Evolutionary conservation across 192 early-diverging fungal species (phyloP).

Genomic region (Neocallimastix lanati): DNA sequence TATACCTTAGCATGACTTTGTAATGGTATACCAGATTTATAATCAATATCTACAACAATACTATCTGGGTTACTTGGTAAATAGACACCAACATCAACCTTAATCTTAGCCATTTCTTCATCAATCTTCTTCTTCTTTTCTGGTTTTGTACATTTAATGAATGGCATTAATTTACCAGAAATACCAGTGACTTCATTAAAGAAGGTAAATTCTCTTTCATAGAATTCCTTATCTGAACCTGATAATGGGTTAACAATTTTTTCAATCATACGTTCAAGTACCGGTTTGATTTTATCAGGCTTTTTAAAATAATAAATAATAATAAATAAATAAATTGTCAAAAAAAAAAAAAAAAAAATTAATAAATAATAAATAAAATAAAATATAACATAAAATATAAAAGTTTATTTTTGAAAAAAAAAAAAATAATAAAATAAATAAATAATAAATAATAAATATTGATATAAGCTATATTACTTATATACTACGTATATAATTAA

Average conservation of each 20-base stretch:
- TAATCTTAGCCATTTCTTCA: conserved; percentile 87
- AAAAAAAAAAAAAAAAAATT: too few species aligned
- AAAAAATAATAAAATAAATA: too few species aligned
- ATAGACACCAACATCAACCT: conserved; percentile 91
- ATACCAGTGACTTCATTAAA: conserved; percentile 91
- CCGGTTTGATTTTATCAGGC: conserved; percentile 77
- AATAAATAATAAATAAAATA: too few species aligned
- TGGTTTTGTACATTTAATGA: conserved; percentile 65
- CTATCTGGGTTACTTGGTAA: conserved; percentile 94
- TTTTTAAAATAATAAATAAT: conserved; percentile 1
- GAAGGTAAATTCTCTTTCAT: conserved; percentile 90
- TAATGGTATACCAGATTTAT: conserved; percentile 77
- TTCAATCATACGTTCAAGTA: conserved; percentile 68
- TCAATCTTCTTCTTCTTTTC: conserved; percentile 99
- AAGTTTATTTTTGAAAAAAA: too few species aligned
- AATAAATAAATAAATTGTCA: too few species aligned
- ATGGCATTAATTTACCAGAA: conserved; percentile 90
- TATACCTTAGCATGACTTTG: conserved; percentile 87
- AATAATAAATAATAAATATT: too few species aligned
- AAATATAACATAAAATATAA: too few species aligned
- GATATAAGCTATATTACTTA: too few species aligned
- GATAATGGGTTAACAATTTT: conserved; percentile 64
- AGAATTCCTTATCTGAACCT: conserved; percentile 75
- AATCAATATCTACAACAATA: conserved; percentile 84
- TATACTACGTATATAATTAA: too few species aligned